Evolutionary conservation across 768 basidiomycete species (phyloP).

Genomic region (Auriscalpium microsporum): DNA sequence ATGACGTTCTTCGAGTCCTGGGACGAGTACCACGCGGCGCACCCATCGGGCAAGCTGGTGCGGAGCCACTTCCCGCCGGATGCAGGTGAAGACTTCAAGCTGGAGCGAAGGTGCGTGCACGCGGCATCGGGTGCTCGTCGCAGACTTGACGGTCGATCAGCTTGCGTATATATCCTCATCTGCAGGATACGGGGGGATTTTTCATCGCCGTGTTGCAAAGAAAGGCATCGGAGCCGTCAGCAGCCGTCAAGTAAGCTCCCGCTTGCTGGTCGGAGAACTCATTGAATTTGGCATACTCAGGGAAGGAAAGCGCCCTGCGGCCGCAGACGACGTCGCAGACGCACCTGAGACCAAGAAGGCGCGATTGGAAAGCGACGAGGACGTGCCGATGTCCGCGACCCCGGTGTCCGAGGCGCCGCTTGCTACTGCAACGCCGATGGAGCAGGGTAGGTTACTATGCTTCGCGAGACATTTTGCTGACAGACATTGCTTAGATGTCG

Average conservation of each 20-base stretch:
- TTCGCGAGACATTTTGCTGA: too few species aligned
- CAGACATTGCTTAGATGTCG: slow-evolving; percentile 4
- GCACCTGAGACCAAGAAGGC: slow-evolving; percentile 44
- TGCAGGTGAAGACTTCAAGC: slow-evolving; percentile 48
- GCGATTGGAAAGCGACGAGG: slow-evolving; percentile 29
- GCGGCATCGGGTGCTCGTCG: neutral
- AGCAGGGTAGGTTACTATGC: neutral
- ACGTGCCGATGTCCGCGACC: slow-evolving; percentile 3
- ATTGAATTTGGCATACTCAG: slow-evolving; percentile 15
- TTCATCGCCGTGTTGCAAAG: slow-evolving; percentile 87
- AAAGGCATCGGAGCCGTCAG: slow-evolving; percentile 18
- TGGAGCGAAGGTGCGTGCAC: slow-evolving; percentile 62
- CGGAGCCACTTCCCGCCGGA: slow-evolving; percentile 73
- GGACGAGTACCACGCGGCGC: slow-evolving; percentile 45
- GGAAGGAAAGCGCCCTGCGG: slow-evolving; percentile 42
- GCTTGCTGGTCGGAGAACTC: slow-evolving; percentile 1
- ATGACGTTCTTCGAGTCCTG: slow-evolving; percentile 50
- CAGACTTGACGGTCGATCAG: slow-evolving; percentile 29
- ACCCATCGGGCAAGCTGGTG: slow-evolving; percentile 45
- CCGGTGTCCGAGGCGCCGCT: too few species aligned
- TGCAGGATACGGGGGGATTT: slow-evolving; percentile 96
- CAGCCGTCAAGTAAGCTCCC: neutral
- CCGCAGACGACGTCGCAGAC: slow-evolving; percentile 33
- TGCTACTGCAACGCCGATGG: neutral
- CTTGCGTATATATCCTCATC: slow-evolving; percentile 85